These are phyloP conservation scores for Alternaria hordeiaustralica DNA, from an alignment of 2,329 filamentous ascomycete species.

Conservation along the genomic window DNA sequence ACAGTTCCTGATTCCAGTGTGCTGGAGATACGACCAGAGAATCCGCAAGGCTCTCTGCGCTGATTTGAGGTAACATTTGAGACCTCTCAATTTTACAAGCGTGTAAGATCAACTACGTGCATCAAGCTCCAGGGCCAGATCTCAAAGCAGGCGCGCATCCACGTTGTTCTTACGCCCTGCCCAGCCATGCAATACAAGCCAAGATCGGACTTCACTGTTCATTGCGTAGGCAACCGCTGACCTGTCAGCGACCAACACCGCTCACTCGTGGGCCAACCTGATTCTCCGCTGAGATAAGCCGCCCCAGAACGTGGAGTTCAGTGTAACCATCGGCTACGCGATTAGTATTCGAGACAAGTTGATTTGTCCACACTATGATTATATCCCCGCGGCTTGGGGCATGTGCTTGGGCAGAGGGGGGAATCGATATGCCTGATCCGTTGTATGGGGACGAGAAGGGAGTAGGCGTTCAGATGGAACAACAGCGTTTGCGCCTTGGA, in stretches of 20 bases:
- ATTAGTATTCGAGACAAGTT: neutral
- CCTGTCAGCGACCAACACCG: slow-evolving; percentile 1
- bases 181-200: neutral
- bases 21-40: neutral
- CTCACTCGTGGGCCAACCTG: neutral
- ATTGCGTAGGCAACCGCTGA: slow-evolving; percentile 3
- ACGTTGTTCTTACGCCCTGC: no score
- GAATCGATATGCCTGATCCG: neutral
- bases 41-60: neutral
- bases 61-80: neutral
- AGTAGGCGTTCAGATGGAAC: neutral
- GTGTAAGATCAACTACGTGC: neutral
- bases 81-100: neutral
- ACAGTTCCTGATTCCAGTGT: neutral
- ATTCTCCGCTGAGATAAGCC: slow-evolving; percentile 7
- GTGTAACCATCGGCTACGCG: neutral
- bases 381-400: no score
- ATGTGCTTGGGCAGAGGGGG: neutral
- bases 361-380: neutral
- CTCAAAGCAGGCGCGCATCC: no score
- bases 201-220: neutral
- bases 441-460: neutral
- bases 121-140: no score
- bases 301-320: neutral
- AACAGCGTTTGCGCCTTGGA: slow-evolving; percentile 35